These are phyloP conservation scores for Oidiodendron maius DNA, from an alignment of 495 filamentous ascomycete species.

Conservation along the genomic window DNA sequence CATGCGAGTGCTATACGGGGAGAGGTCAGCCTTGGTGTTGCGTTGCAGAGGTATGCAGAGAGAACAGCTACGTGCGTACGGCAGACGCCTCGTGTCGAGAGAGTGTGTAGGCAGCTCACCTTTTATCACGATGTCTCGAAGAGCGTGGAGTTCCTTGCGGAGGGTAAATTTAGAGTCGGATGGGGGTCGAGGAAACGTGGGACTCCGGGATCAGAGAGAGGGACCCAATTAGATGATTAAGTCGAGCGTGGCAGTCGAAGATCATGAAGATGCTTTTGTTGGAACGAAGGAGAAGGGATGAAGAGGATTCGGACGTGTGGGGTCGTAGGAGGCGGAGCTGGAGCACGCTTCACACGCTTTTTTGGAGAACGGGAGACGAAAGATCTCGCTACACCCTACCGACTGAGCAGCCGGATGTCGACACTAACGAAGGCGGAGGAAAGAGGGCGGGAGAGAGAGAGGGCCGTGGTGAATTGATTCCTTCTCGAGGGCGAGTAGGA, in stretches of 20 bases:
- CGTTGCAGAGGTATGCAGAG: background rate
- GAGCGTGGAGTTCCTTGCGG: background rate
- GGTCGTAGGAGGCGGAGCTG: background rate
- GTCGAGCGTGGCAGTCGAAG: no score
- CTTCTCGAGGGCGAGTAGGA: slow-evolving; percentile 17
- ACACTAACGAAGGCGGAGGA: no score
- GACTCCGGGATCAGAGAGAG: background rate
- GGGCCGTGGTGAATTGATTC: slow-evolving; percentile 6
- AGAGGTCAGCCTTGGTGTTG: slow-evolving; percentile 1
- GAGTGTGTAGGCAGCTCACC: background rate
- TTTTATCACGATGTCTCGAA: background rate
- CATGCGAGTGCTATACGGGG: slow-evolving; percentile 23
- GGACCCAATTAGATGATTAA: no score
- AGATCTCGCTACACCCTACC: no score
- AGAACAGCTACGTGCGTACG: background rate
- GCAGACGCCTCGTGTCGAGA: slow-evolving; percentile 11
- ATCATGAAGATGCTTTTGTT: no score
- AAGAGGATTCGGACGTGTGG: background rate
- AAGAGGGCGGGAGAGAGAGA: background rate
- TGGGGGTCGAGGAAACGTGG: background rate
- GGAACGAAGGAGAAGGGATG: background rate
- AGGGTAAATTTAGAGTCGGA: slow-evolving; percentile 2
- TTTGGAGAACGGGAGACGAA: background rate
- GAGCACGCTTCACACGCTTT: background rate
- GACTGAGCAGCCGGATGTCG: no score